These are phyloP conservation scores for Drosera capensis DNA, from an alignment of 148 eudicot species.

Conservation along the genomic window DNA sequence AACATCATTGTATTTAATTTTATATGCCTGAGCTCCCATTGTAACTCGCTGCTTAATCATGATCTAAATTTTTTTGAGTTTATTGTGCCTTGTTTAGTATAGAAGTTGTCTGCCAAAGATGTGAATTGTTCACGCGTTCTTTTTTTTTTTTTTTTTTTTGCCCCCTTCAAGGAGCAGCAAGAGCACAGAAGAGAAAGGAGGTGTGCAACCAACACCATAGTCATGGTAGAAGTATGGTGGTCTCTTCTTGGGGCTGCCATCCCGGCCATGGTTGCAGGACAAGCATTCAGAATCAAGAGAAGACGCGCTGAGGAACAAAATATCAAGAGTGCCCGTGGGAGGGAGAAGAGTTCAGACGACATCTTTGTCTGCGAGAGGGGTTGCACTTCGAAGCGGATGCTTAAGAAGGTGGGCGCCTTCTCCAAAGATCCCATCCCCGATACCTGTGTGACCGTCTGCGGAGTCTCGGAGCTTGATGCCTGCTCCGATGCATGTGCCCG, in stretches of 20 bases:
- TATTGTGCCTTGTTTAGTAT: too few species aligned
- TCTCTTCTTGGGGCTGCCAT: slow-evolving; percentile 48
- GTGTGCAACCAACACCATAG: slow-evolving; percentile 14
- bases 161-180: too few species aligned
- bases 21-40: too few species aligned
- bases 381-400: slow-evolving; percentile 53
- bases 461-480: slow-evolving; percentile 52
- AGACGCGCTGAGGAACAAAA: slow-evolving; percentile 46
- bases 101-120: too few species aligned
- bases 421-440: slow-evolving; percentile 56
- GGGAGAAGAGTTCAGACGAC: slow-evolving; percentile 46
- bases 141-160: too few species aligned
- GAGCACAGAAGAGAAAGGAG: too few species aligned
- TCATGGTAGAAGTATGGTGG: slow-evolving; percentile 63
- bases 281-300: slow-evolving; percentile 41
- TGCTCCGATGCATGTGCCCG: slow-evolving; percentile 59
- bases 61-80: too few species aligned
- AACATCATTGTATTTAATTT: too few species aligned
- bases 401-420: slow-evolving; percentile 53
- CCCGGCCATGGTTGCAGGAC: slow-evolving; percentile 41
- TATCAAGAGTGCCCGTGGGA: slow-evolving; percentile 34
- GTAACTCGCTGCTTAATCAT: too few species aligned
- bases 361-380: slow-evolving; percentile 58
- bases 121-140: too few species aligned
- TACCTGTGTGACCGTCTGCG: slow-evolving; percentile 53